Conservation (phyloP, 306 rosid species). For the Citrullus amarus region DNA sequence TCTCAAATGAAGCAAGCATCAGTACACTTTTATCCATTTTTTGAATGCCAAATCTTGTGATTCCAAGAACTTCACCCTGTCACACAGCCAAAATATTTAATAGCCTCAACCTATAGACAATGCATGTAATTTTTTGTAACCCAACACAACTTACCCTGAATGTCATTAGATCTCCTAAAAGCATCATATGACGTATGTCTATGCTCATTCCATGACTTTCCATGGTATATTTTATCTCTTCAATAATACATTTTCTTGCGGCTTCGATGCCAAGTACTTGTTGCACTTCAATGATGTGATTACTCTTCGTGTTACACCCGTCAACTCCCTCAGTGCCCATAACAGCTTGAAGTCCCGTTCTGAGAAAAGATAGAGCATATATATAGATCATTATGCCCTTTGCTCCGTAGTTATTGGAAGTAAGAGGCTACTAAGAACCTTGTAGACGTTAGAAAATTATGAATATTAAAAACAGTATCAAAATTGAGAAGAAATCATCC, state of each 20-base stretch:
- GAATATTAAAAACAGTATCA: neutral
- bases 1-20: constrained; percentile 95
- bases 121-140: neutral
- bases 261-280: constrained; percentile 83
- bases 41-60: constrained; percentile 84
- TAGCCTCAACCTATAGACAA: neutral
- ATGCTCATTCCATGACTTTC: constrained; percentile 73
- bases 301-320: constrained; percentile 56
- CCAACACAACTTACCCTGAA: constrained; percentile 43
- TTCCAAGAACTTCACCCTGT: constrained; percentile 85
- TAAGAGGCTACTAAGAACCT: neutral
- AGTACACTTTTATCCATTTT: constrained; percentile 83
- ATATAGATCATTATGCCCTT: neutral
- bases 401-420: neutral
- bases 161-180: constrained; percentile 92
- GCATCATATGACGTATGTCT: constrained; percentile 90
- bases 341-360: constrained; percentile 63
- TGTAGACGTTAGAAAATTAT: neutral
- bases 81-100: neutral
- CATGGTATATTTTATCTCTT: constrained; percentile 70
- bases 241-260: constrained; percentile 68
- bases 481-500: neutral
- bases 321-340: constrained; percentile 80
- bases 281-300: constrained; percentile 69
- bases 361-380: constrained; percentile 11